Conservation (phyloP, 2,329 filamentous ascomycete species). For the Cladosporium colombiae region DNA sequence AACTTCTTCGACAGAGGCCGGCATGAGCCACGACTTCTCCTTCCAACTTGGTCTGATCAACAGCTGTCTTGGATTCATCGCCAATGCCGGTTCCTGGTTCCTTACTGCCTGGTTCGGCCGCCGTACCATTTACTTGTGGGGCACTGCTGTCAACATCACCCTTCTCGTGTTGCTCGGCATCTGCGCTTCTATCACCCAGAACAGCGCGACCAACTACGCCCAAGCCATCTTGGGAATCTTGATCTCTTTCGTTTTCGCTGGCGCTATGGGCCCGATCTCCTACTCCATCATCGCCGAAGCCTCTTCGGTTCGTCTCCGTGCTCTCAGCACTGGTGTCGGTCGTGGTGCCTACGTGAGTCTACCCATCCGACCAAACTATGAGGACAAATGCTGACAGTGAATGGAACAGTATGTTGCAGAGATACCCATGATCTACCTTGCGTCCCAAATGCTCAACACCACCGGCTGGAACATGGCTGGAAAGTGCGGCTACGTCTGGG, state of each 20-base stretch:
- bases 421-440: conserved; percentile 78
- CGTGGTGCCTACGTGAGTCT: conserved; percentile 57
- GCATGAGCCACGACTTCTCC: conserved; percentile 43
- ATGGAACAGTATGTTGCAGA: too few species aligned
- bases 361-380: background rate
- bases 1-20: conserved; percentile 43
- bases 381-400: background rate
- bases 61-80: conserved; percentile 70
- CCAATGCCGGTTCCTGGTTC: conserved; percentile 78
- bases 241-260: conserved; percentile 78
- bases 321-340: conserved; percentile 87
- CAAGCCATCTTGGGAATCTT: conserved; percentile 81
- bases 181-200: conserved; percentile 68
- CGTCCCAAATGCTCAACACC: conserved; percentile 91
- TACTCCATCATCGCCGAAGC: conserved; percentile 87
- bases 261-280: conserved; percentile 84
- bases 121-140: conserved; percentile 72
- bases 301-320: conserved; percentile 77
- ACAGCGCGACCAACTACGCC: conserved; percentile 60
- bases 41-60: conserved; percentile 57
- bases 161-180: conserved; percentile 77
- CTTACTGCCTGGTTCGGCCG: conserved; percentile 74
- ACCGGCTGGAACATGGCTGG: conserved; percentile 84
- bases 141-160: conserved; percentile 63
- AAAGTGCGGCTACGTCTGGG: conserved; percentile 87